Conservation (phyloP, 2,329 filamentous ascomycete species). For the Fusarium sp. region DNA sequence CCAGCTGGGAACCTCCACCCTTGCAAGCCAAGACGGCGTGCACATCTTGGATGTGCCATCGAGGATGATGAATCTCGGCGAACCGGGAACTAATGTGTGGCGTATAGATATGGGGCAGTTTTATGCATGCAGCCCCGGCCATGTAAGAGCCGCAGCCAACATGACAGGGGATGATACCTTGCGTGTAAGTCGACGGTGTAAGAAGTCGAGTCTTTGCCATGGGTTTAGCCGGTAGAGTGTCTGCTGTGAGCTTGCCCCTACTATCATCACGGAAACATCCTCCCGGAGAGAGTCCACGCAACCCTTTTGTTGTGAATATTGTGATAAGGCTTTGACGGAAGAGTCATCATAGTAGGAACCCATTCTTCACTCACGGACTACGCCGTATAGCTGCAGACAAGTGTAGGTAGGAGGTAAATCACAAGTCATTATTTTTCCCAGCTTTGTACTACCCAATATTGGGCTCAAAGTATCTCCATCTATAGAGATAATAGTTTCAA, state of each 20-base stretch:
- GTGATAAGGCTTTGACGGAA: not conserved
- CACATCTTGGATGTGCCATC: not conserved
- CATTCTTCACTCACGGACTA: not conserved
- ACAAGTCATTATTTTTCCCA: not conserved
- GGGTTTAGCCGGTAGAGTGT: not conserved
- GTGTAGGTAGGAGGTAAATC: not conserved
- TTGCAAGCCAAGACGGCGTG: constrained; percentile 11
- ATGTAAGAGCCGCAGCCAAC: not conserved
- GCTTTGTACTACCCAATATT: not conserved
- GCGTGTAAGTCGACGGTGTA: not conserved
- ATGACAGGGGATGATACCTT: not conserved
- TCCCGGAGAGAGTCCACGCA: not conserved
- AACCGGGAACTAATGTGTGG: not conserved
- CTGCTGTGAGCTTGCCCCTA: not conserved
- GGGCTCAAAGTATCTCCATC: not conserved
- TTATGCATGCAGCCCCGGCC: not conserved
- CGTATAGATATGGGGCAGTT: not conserved
- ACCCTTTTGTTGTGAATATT: not conserved
- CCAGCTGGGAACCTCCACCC: not conserved
- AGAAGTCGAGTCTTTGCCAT: not conserved
- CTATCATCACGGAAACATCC: not conserved
- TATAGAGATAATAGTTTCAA: not conserved
- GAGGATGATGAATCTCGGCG: not conserved
- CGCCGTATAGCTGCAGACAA: not conserved
- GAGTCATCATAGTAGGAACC: not conserved